Base-by-base conservation (phyloP, 768 basidiomycete genomes). In the Tulasnella sp. region DNA sequence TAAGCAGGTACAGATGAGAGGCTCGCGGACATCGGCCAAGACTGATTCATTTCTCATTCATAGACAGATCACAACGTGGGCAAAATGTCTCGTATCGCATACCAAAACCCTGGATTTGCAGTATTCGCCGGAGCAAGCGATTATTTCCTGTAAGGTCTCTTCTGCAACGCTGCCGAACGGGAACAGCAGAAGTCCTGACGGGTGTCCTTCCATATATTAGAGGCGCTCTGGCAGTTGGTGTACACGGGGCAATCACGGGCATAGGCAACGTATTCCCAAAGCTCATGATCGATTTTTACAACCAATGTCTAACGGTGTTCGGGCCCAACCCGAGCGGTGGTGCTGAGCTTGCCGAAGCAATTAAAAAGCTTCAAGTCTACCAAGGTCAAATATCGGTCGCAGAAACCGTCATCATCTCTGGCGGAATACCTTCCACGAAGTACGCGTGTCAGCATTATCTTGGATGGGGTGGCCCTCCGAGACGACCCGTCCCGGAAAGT, bases 51-150 rank as follows among this genome's bases (percentile, higher is more conserved):
- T 23, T 39, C 32, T 67, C n/a, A 6, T 42, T 26, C 32, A n/a
- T 70, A 80, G 80, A 84, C 84, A 13, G 84, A 84, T 77, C 83
- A 84, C 61, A 83, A 83, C 77, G 82, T 85, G 5, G 83, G 83
- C 5, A 83, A 83, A 69, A 83, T 83, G 73, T 83, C 83, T 4
- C 77, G 84, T 26, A 81, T 79, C 35, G 78, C 69, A 3, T 76
- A 77, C 70, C 77, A 75, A 40, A 79, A 79, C 46, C 77, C 80
- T 44, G 70, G 44, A 26, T 81, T 81, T 71, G 35, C 51, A 51
- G 81, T 81, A 46, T 70, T 81, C 15, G 81, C 74, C 3, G 81
- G 81, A 67, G 80, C 81, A 16, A 80, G 79, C 32, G 81, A 81
- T 37, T 81, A 81, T 69, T 73, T 81, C 10, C 39, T 81, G 80